Conservation (phyloP, 805 yeast species). For the Geotrichum ghanense region DNA sequence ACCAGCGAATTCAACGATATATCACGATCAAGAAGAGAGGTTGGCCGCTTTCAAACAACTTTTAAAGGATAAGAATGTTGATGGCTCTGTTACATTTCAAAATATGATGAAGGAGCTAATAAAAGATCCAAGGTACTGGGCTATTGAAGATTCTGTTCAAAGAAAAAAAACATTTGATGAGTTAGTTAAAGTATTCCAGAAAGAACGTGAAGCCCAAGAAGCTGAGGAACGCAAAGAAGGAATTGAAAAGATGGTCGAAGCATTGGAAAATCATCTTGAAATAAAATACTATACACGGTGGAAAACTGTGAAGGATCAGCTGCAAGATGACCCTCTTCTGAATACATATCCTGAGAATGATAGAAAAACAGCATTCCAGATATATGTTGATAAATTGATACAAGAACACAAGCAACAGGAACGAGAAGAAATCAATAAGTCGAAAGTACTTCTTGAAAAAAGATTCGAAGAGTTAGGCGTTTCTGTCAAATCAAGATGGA, state of each 20-base stretch:
- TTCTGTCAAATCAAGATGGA: slow-evolving; percentile 8
- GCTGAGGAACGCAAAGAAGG: slow-evolving; percentile 43
- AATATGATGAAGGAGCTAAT: slow-evolving; percentile 49
- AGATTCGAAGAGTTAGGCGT: slow-evolving; percentile 17
- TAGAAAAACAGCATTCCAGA: slow-evolving; percentile 42
- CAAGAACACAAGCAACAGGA: slow-evolving; percentile 20
- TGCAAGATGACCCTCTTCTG: slow-evolving; percentile 41
- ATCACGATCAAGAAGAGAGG: slow-evolving; percentile 25
- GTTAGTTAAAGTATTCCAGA: slow-evolving; percentile 29
- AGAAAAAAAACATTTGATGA: slow-evolving; percentile 56
- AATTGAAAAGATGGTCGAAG: slow-evolving; percentile 40
- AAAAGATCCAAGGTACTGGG: slow-evolving; percentile 56
- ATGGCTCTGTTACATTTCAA: slow-evolving; percentile 66
- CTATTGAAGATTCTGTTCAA: slow-evolving; percentile 45
- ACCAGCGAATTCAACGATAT: not conserved
- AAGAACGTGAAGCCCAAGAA: slow-evolving; percentile 29
- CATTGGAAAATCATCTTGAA: slow-evolving; percentile 34
- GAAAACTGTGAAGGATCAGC: slow-evolving; percentile 41
- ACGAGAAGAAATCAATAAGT: slow-evolving; percentile 5
- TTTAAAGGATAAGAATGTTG: slow-evolving; percentile 46
- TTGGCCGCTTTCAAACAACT: slow-evolving; percentile 38
- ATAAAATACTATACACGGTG: slow-evolving; percentile 52
- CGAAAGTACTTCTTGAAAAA: slow-evolving; percentile 2
- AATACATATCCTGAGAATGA: slow-evolving; percentile 42
- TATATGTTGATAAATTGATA: slow-evolving; percentile 34